These are phyloP conservation scores for Dipteronia sinensis DNA, from an alignment of 345 rosid species.

Conservation along the genomic window DNA sequence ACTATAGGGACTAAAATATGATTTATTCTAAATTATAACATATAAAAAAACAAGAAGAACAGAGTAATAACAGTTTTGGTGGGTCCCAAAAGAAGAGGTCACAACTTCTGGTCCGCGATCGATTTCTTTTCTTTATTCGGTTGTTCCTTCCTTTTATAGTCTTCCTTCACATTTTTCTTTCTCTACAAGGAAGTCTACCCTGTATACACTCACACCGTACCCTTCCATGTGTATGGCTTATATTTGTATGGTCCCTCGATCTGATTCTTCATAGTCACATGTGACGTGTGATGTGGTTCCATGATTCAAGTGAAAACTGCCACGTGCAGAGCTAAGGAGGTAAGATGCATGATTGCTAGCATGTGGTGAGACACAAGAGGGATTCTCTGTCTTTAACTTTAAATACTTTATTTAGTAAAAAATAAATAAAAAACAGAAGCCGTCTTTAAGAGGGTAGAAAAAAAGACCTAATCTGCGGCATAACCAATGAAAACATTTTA, in stretches of 20 bases:
- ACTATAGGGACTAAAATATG: no score
- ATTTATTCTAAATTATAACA: no score
- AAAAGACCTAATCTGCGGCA: constrained; percentile 12
- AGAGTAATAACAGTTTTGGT: neutral
- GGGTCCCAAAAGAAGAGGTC: constrained; percentile 28
- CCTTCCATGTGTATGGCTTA: neutral
- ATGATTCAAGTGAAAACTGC: neutral
- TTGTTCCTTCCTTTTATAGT: neutral
- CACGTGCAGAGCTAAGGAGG: constrained; percentile 20
- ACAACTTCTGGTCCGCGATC: constrained; percentile 7
- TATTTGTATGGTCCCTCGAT: neutral
- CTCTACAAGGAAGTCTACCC: neutral
- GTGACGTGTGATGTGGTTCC: neutral
- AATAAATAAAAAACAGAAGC: neutral
- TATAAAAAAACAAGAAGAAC: neutral
- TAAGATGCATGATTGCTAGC: constrained; percentile 28
- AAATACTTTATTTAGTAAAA: no score
- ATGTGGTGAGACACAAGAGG: constrained; percentile 15
- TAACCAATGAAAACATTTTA: constrained; percentile 18
- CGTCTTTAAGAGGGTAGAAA: constrained; percentile 15
- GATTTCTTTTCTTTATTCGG: constrained; percentile 5
- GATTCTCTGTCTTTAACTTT: neutral
- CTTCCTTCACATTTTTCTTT: neutral
- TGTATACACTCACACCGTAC: neutral
- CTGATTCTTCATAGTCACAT: no score